Conservation (phyloP, 1,139 yeast genomes). For the Saccharomyces hybrid region DNA sequence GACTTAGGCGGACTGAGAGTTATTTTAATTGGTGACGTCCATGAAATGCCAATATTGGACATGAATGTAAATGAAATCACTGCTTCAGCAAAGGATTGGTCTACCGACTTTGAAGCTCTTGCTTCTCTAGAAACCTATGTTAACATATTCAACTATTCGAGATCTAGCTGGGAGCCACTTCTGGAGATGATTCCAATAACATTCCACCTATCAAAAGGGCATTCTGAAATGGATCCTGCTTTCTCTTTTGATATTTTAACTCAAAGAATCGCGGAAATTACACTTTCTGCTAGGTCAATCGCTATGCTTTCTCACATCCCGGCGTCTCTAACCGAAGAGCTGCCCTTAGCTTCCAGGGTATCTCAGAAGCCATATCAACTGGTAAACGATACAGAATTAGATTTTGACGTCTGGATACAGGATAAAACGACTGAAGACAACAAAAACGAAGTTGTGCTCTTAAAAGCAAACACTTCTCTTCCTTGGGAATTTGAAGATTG, state of each 20-base stretch:
- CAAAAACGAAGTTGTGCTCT: slow-evolving; percentile 28
- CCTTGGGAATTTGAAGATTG: slow-evolving; percentile 97
- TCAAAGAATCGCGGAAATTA: slow-evolving; percentile 66
- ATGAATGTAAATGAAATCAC: slow-evolving; percentile 70
- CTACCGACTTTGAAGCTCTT: slow-evolving; percentile 72
- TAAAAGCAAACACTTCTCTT: slow-evolving; percentile 45
- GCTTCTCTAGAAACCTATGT: slow-evolving; percentile 60
- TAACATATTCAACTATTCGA: slow-evolving; percentile 81
- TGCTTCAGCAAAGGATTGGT: slow-evolving; percentile 75
- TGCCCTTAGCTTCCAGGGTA: slow-evolving; percentile 55
- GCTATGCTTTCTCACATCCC: slow-evolving; percentile 68
- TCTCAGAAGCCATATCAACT: slow-evolving; percentile 77
- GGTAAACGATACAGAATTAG: slow-evolving; percentile 77
- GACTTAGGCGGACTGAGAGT: slow-evolving; percentile 76
- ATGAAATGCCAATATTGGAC: slow-evolving; percentile 87
- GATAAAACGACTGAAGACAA: slow-evolving; percentile 46
- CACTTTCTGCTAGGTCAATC: slow-evolving; percentile 73
- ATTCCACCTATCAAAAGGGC: slow-evolving; percentile 51
- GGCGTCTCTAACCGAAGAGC: slow-evolving; percentile 46
- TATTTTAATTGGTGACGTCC: slow-evolving; percentile 86
- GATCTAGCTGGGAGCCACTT: slow-evolving; percentile 95
- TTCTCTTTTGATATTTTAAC: slow-evolving; percentile 55
- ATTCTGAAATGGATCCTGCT: slow-evolving; percentile 38
- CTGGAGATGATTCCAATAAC: slow-evolving; percentile 84
- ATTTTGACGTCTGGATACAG: slow-evolving; percentile 71